Evolutionary conservation across 2,329 filamentous ascomycete genomes (phyloP).

Genomic region (Helicocarpus griseus): DNA sequence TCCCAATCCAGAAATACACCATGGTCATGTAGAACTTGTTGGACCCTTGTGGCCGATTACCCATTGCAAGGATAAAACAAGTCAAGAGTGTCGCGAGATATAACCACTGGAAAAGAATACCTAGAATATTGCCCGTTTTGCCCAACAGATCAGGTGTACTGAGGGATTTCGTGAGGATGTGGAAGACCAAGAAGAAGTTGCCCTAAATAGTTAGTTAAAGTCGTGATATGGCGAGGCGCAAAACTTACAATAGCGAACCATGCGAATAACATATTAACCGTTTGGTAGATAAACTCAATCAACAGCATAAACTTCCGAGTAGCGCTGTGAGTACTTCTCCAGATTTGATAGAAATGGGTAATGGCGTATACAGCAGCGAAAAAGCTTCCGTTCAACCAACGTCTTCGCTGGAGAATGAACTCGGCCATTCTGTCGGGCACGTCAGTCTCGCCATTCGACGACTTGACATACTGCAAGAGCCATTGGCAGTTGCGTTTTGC

Average conservation of each 20-base stretch:
- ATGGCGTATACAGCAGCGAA: constrained; percentile 95
- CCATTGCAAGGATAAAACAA: constrained; percentile 88
- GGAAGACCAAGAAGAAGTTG: constrained; percentile 99
- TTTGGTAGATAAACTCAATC: constrained; percentile 89
- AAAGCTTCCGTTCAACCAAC: constrained; percentile 97
- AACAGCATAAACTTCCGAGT: constrained; percentile 83
- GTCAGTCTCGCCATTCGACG: constrained; percentile 90
- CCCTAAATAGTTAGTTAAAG: constrained; percentile 35
- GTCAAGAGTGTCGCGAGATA: constrained; percentile 87
- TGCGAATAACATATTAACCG: constrained; percentile 90
- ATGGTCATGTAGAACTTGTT: constrained; percentile 91
- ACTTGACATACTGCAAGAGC: constrained; percentile 98
- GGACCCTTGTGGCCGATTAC: constrained; percentile 88
- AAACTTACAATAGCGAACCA: constrained; percentile 78
- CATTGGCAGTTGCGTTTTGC: constrained; percentile 95
- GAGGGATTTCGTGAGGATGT: constrained; percentile 84
- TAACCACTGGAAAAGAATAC: constrained; percentile 89
- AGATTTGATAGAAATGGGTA: constrained; percentile 92
- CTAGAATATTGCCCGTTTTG: constrained; percentile 65
- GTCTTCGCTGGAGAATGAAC: constrained; percentile 86
- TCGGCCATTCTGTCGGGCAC: constrained; percentile 91
- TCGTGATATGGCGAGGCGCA: neutral
- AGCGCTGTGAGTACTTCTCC: constrained; percentile 81
- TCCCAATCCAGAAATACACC: constrained; percentile 95
- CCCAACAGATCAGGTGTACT: constrained; percentile 61